Evolutionary conservation across 1,284 basidiomycete genomes (phyloP).

Genomic region (Ceratobasidium papillatum): DNA sequence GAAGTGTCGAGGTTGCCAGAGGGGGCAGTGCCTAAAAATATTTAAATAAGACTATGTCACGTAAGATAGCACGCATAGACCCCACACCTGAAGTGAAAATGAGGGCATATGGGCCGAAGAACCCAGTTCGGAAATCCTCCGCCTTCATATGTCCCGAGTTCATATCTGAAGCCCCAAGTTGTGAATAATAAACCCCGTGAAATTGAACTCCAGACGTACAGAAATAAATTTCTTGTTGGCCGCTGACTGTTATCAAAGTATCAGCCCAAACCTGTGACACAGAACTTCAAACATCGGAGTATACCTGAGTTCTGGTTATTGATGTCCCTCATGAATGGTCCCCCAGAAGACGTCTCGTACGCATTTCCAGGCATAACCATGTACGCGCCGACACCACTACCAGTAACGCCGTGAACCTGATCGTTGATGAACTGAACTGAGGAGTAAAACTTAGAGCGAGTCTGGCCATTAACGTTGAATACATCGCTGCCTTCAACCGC

Average conservation of each 20-base stretch:
- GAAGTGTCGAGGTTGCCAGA: slow-evolving; percentile 53
- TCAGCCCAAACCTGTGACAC: background rate
- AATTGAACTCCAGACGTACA: slow-evolving; percentile 8
- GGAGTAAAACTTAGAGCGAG: slow-evolving; percentile 39
- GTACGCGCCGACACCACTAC: slow-evolving; percentile 16
- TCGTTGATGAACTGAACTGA: slow-evolving; percentile 41
- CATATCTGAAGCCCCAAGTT: background rate
- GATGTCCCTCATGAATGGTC: slow-evolving; percentile 49
- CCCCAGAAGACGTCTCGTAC: slow-evolving; percentile 56
- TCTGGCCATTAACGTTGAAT: slow-evolving; percentile 28
- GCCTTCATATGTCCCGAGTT: slow-evolving; percentile 40
- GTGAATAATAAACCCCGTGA: background rate
- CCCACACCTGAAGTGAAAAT: slow-evolving; percentile 25
- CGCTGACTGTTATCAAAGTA: background rate
- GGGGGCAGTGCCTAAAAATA: background rate
- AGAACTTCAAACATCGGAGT: no score
- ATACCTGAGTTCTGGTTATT: slow-evolving; percentile 21
- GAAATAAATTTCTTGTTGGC: slow-evolving; percentile 38
- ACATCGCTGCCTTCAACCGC: slow-evolving; percentile 42
- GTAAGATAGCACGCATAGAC: background rate
- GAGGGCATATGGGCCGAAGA: slow-evolving; percentile 38
- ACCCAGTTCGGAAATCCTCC: slow-evolving; percentile 33
- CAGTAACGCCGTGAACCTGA: slow-evolving; percentile 36
- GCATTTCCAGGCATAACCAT: slow-evolving; percentile 54
- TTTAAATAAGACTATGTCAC: background rate